Evolutionary conservation across 805 yeast genomes (phyloP), one percentile per base, ranked within the genome.

Genomic region (Candida argentea): DNA sequence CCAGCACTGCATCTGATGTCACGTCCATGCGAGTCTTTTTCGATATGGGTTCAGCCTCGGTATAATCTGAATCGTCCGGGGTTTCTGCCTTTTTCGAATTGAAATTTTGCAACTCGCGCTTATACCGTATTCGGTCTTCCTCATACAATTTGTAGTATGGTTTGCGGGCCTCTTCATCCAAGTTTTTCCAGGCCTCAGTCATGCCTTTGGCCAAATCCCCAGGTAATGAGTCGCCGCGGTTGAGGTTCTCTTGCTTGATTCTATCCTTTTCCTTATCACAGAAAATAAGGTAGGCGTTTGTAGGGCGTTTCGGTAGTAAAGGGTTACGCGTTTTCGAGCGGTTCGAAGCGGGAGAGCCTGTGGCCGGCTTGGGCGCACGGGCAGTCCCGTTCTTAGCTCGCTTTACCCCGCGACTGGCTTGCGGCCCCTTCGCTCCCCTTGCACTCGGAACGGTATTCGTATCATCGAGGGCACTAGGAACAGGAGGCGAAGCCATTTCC

Each of bases 181-280:
- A 62, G 29, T 59, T 63, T 44, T 82, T 82, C 96, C 96, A 87
- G 4, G 79, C 76, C 37, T 83, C 95, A 2, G 94, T 74, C 60
- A 87, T 61, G 10, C 79, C 78, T 43, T 72, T 77, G 2, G 94
- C 77, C 25, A 83, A 61, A 46, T 87, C 95, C 22, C 57, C 56
- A 12, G 57, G 46, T 16, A 46, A 48, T 6, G 75, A 76, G 3
- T 72, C 68, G 27, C 62, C 61, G 28, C 50, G 53, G n/a, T 53
- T 52, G 35, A 72, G 80, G 29, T 75, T 61, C 35, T 69, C 72
- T 28, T 67, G 64, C 36, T 71, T 73, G 21, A 84, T 67, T 27
- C 68, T 62, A 26, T 83, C 94, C 52, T 82, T 82, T 45, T 84
- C 93, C 57, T 70, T 57, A 34, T 87, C 96, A 54, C 95, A 87